phyloP scores from a whole-genome alignment of 306 rosid genomes.

The Pyrus communis region DNA sequence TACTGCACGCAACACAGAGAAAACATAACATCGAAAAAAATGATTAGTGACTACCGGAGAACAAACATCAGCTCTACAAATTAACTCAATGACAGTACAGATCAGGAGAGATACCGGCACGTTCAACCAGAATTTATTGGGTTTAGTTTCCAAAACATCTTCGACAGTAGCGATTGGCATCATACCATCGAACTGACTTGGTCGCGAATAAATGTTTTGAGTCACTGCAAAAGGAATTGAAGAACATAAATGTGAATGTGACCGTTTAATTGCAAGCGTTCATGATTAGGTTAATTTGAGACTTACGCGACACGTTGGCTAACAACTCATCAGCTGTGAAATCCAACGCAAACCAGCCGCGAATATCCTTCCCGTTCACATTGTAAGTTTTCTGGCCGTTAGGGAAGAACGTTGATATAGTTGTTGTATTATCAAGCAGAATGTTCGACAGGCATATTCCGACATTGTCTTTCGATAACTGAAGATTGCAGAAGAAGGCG shows the following conservation, averaged over 20 bases:
- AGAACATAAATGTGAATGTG: neutral
- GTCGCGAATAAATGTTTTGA: constrained; percentile 50
- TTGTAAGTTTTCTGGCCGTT: constrained; percentile 24
- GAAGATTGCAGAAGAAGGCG: constrained; percentile 58
- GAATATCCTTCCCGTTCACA: constrained; percentile 39
- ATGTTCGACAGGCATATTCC: constrained; percentile 59
- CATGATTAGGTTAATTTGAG: neutral
- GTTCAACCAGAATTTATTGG: constrained; percentile 52
- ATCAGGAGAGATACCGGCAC: constrained; percentile 45
- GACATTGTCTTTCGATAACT: constrained; percentile 55
- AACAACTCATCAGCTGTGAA: constrained; percentile 23
- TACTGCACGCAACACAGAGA: constrained; percentile 46
- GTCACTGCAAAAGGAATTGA: constrained; percentile 37
- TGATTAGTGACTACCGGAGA: neutral
- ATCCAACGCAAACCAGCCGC: constrained; percentile 67
- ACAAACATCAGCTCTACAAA: neutral
- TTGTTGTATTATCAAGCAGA: constrained; percentile 57
- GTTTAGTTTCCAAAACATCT: constrained; percentile 12
- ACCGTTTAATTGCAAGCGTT: neutral
- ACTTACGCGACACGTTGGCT: constrained; percentile 38
- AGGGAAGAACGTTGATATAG: constrained; percentile 34
- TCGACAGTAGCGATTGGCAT: constrained; percentile 41
- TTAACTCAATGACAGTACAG: neutral
- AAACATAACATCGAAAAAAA: constrained; percentile 2
- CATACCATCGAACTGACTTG: constrained; percentile 37